Evolutionary conservation across 345 rosid genomes (phyloP).

Genomic region (Carallia pectinifolia): DNA sequence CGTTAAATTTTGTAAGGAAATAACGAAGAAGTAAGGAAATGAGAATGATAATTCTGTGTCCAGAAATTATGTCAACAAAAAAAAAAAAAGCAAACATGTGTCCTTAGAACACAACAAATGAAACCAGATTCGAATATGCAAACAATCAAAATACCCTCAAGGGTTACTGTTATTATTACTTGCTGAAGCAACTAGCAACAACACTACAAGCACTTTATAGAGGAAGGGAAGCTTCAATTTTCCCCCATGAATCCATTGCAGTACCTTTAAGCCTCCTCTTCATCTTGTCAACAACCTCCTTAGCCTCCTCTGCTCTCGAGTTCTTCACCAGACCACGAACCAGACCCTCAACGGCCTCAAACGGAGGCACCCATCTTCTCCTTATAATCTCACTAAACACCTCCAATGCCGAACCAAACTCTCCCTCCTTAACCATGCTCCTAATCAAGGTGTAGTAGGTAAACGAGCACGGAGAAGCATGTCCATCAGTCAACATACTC

Average conservation of each 20-base stretch:
- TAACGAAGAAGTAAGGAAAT: no score
- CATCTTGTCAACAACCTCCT: conserved; percentile 33
- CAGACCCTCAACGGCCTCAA: conserved; percentile 27
- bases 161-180: no score
- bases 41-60: no score
- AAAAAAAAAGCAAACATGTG: no score
- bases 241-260: conserved; percentile 30
- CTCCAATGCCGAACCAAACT: conserved; percentile 33
- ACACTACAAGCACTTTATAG: conserved; percentile 2
- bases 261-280: conserved; percentile 31
- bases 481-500: conserved; percentile 24
- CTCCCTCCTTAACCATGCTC: conserved; percentile 36
- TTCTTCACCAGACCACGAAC: conserved; percentile 29
- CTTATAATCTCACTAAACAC: conserved; percentile 26
- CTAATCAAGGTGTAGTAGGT: conserved; percentile 26
- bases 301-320: conserved; percentile 29
- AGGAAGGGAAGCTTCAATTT: conserved; percentile 34
- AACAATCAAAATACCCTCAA: no score
- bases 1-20: no score
- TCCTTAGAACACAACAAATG: no score
- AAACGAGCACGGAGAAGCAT: conserved; percentile 24
- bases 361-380: conserved; percentile 41
- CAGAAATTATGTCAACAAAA: no score
- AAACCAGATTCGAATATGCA: no score
- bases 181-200: no score